phyloP scores from a whole-genome alignment of 2,329 filamentous ascomycete species.

The Rutstroemia sp. region DNA sequence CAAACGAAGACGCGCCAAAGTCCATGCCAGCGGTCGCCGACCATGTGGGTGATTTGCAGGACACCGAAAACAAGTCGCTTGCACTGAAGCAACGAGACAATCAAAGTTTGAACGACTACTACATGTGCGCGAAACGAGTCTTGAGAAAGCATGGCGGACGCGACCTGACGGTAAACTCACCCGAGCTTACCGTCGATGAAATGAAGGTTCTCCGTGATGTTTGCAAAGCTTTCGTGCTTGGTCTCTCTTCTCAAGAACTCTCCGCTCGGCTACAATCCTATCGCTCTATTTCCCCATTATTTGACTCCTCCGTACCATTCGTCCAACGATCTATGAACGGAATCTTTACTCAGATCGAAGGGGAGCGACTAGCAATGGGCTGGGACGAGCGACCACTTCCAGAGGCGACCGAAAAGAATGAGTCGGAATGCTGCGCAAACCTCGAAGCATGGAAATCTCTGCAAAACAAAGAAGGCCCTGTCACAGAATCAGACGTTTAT shows the following conservation, averaged over 20 bases:
- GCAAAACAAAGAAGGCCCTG: constrained; percentile 29
- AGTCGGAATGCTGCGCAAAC: constrained; percentile 32
- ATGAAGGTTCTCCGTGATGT: constrained; percentile 44
- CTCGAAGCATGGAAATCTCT: constrained; percentile 40
- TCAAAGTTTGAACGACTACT: constrained; percentile 27
- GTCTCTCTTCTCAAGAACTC: constrained; percentile 42
- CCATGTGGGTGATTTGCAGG: not conserved
- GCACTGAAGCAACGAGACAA: constrained; percentile 24
- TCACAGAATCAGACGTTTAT: constrained; percentile 40
- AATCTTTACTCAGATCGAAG: constrained; percentile 47
- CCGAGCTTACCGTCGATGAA: constrained; percentile 30
- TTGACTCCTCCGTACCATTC: constrained; percentile 20
- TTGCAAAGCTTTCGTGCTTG: constrained; percentile 45
- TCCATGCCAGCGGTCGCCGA: not conserved
- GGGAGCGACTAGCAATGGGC: constrained; percentile 43
- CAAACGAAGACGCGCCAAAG: not conserved
- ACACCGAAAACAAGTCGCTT: not conserved
- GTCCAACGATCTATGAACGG: constrained; percentile 43
- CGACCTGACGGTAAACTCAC: constrained; percentile 20
- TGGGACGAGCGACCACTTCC: constrained; percentile 34
- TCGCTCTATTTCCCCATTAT: constrained; percentile 38
- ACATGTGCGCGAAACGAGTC: constrained; percentile 24
- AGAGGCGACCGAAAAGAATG: constrained; percentile 31
- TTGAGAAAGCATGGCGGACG: constrained; percentile 25
- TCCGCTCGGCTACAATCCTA: constrained; percentile 38